Percentiles rank a stretch among this genome's conserved stretches.
These are phyloP conservation scores for Nicotiana obtusifolia DNA, from an alignment of 257 asterid species.

Conservation along the genomic window DNA sequence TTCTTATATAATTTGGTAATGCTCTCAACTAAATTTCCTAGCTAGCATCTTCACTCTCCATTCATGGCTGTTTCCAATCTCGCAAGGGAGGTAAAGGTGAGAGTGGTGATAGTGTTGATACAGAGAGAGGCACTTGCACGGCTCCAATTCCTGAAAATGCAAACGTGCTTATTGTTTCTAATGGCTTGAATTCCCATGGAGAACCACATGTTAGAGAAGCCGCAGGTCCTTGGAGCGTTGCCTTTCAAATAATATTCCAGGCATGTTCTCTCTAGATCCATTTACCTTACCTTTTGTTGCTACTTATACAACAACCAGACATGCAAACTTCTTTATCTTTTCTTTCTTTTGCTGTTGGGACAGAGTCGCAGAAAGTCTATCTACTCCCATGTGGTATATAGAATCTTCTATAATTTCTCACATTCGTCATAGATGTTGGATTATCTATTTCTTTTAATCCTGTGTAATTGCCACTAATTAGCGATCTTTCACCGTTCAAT, in stretches of 20 bases:
- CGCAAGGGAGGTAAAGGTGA: constrained; percentile 21
- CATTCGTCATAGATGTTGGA: not conserved
- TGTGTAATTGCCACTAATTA: not conserved
- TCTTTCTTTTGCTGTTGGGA: not conserved
- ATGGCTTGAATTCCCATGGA: constrained; percentile 24
- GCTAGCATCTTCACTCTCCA: constrained; percentile 59
- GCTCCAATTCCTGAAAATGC: constrained; percentile 39
- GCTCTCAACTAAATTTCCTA: constrained; percentile 25
- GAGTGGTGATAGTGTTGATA: constrained; percentile 25
- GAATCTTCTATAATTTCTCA: not conserved
- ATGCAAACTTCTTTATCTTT: not conserved
- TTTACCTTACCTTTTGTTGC: not conserved
- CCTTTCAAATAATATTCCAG: constrained; percentile 70
- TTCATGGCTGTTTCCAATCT: constrained; percentile 40
- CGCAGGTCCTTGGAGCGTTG: constrained; percentile 51
- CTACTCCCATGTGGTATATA: not conserved
- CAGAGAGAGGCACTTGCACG: constrained; percentile 29
- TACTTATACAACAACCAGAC: constrained; percentile 1
- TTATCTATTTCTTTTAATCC: not conserved
- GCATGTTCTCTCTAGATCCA: constrained; percentile 27
- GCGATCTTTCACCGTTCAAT: not conserved
- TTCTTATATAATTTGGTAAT: constrained; percentile 11
- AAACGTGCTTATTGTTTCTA: constrained; percentile 15
- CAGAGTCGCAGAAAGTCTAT: not conserved
- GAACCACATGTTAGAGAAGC: constrained; percentile 27